phyloP scores from a whole-genome alignment of 73 alveolate species.

The Uronychia binucleata region DNA sequence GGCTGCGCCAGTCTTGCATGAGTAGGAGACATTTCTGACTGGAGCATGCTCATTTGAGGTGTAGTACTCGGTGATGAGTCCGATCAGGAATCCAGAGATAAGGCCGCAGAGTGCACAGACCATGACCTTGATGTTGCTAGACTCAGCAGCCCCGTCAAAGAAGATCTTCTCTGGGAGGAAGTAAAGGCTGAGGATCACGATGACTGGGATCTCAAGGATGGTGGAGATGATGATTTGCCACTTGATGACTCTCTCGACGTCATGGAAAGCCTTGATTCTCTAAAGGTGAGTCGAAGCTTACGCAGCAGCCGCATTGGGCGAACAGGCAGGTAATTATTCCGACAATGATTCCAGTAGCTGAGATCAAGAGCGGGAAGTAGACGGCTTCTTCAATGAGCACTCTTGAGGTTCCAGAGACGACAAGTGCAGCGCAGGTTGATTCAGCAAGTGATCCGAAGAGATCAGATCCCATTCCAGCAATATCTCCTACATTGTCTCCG shows the following conservation, averaged over 20 bases:
- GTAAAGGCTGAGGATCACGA: constrained; percentile 3
- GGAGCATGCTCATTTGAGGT: constrained; percentile 78
- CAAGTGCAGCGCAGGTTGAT: constrained; percentile 95
- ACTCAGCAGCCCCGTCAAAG: constrained; percentile 55
- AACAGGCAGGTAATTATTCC: constrained; percentile 53
- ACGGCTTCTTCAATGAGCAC: constrained; percentile 49
- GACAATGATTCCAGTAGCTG: constrained; percentile 66
- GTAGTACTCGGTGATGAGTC: constrained; percentile 77
- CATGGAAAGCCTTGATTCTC: constrained; percentile 53
- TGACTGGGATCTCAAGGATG: constrained; percentile 4
- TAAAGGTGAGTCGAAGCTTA: too few relatives aligned
- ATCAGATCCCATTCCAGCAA: constrained; percentile 96
- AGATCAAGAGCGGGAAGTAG: constrained; percentile 79
- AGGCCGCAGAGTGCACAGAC: constrained; percentile 68
- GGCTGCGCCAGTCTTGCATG: constrained; percentile 82
- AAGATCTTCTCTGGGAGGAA: constrained; percentile 58
- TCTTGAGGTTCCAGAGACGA: constrained; percentile 76
- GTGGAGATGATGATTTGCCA: constrained; percentile 64
- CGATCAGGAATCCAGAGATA: constrained; percentile 76
- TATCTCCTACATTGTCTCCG: constrained; percentile 96
- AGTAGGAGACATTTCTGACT: constrained; percentile 66
- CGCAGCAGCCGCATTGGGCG: constrained; percentile 59
- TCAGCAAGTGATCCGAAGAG: constrained; percentile 96
- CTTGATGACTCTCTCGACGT: constrained; percentile 67
- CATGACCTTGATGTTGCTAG: constrained; percentile 58